Percentiles rank a stretch among this genome's conserved stretches.
Conservation (phyloP, 208 protist genomes). For the Entamoeba moshkovskii region DNA sequence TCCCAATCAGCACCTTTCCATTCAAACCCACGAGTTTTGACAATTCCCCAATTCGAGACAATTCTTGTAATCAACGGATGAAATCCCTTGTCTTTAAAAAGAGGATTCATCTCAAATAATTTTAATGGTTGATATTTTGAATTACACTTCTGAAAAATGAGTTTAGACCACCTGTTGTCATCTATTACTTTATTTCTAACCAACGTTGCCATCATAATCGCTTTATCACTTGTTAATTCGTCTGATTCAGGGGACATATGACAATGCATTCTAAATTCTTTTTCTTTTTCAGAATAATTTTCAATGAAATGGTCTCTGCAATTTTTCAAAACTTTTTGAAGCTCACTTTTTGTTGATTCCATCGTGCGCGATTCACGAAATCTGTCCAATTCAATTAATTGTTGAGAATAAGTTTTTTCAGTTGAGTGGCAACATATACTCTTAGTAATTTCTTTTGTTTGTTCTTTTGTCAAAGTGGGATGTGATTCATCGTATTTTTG, state of each 20-base stretch:
- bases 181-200: not conserved
- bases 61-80: not conserved
- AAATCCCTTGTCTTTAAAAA: not conserved
- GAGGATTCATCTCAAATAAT: not conserved
- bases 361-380: too few species aligned
- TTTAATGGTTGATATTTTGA: not conserved
- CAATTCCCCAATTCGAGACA: not conserved
- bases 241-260: not conserved
- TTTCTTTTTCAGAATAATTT: not conserved
- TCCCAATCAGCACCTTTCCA: not conserved
- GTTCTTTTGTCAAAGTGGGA: too few species aligned
- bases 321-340: too few species aligned
- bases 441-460: not conserved
- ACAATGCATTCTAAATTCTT: not conserved
- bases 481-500: too few species aligned
- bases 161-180: not conserved
- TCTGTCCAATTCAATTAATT: too few species aligned
- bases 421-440: not conserved
- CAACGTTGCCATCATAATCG: not conserved
- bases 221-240: not conserved
- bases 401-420: too few species aligned
- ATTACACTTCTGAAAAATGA: not conserved
- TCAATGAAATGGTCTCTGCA: not conserved
- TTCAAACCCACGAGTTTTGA: not conserved
- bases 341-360: too few species aligned